Conservation (phyloP, 768 basidiomycete species). For the Hypholoma sublateritium region DNA sequence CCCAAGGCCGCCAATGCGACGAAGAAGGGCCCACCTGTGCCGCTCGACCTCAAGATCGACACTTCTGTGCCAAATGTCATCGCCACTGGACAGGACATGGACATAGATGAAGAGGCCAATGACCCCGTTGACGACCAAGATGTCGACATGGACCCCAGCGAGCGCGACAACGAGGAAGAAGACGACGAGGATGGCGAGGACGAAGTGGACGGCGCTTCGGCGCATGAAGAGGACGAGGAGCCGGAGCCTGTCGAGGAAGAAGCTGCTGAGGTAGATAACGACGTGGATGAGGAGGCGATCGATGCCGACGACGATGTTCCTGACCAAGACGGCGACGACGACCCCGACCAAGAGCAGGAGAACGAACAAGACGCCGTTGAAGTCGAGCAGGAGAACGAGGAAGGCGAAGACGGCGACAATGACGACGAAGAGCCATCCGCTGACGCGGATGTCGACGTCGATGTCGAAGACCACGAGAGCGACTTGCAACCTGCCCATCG, state of each 20-base stretch:
- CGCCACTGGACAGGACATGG: constrained; percentile 11
- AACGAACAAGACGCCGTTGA: constrained; percentile 19
- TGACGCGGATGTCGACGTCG: constrained; percentile 23
- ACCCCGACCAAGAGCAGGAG: constrained; percentile 25
- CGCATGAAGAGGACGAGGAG: constrained; percentile 15
- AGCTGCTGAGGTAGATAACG: constrained; percentile 26
- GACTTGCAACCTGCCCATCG: constrained; percentile 82
- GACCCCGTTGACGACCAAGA: constrained; percentile 15
- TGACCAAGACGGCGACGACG: constrained; percentile 29
- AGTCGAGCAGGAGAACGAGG: constrained; percentile 35
- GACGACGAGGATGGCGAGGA: constrained; percentile 17
- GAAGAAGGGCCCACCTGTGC: constrained; percentile 19
- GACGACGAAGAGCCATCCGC: constrained; percentile 24
- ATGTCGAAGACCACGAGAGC: constrained; percentile 31
- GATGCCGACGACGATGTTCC: constrained; percentile 21
- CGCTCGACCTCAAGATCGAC: constrained; percentile 16
- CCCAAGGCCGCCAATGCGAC: not conserved
- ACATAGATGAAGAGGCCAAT: constrained; percentile 18
- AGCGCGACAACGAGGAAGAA: constrained; percentile 17
- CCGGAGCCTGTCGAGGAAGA: constrained; percentile 16
- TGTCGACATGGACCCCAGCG: constrained; percentile 14
- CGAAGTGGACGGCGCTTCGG: constrained; percentile 12
- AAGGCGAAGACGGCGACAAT: constrained; percentile 28
- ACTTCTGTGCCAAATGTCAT: not conserved
- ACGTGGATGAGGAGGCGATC: constrained; percentile 20